Conservation (phyloP, 371 early-diverging fungal species). For the Mortierella polycephala region DNA sequence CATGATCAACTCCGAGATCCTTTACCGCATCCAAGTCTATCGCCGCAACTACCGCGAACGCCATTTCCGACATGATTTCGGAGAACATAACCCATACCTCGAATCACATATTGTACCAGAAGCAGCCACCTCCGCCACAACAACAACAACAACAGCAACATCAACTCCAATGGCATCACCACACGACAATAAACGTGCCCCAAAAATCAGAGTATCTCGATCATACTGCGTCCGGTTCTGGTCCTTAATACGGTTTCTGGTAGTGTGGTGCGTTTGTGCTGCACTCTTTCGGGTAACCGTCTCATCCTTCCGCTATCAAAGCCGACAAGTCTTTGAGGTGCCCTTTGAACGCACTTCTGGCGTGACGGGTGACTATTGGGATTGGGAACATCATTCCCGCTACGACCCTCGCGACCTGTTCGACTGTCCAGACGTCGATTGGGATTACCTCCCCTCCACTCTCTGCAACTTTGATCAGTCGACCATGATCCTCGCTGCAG, state of each 20-base stretch:
- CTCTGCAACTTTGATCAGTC: slow-evolving; percentile 25
- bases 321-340: slow-evolving; percentile 18
- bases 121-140: not conserved
- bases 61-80: not conserved
- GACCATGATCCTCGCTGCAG: not conserved
- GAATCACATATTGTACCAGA: not conserved
- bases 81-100: slow-evolving; percentile 9
- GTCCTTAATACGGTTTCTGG: slow-evolving; percentile 21
- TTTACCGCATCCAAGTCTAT: slow-evolving; percentile 4
- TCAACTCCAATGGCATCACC: not conserved
- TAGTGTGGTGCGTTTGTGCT: slow-evolving; percentile 6
- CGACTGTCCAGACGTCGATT: slow-evolving; percentile 7
- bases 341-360: not conserved
- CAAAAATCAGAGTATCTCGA: not conserved
- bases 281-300: slow-evolving; percentile 10
- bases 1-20: slow-evolving; percentile 16
- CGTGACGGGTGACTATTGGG: slow-evolving; percentile 11
- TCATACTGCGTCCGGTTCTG: slow-evolving; percentile 2
- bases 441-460: slow-evolving; percentile 6
- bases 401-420: slow-evolving; percentile 28
- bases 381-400: not conserved
- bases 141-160: not conserved
- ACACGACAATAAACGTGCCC: not conserved
- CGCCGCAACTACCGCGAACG: not conserved
- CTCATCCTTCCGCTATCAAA: not conserved